Base-by-base conservation (phyloP, 2,329 filamentous ascomycete genomes). In the Cladophialophora psammophila region DNA sequence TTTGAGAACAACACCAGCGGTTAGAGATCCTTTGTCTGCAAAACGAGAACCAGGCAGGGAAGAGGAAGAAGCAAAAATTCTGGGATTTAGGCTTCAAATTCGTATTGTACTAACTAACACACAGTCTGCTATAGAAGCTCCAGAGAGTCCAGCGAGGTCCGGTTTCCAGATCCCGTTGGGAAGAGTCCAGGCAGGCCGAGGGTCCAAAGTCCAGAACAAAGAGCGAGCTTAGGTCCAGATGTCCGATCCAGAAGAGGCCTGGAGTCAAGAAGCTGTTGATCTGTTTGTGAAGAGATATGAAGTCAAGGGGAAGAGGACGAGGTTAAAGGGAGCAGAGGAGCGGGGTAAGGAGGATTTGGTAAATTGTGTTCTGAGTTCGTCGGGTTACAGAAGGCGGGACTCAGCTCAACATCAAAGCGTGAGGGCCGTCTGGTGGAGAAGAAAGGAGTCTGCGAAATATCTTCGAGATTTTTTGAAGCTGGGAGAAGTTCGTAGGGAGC, bases 371-470 rank as follows among this genome's bases (percentile, higher is more conserved):
- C 48, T 59, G 52, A 62, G 55, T 59, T 26, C 34, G 31, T 31
- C 60, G 50, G 50, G 57, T 42, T 60, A 61, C 58, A 66, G 65
- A 71, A 52, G 55, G 63, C 60, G 58, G 54, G 50, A 34, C 62
- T 71, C 72, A 72, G 70, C 70, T 71, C 67, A 70, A 67, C 70
- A 72, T 73, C 32, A 73, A 71, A 73, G 69, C 69, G 57, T 55
- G 55, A 67, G 63, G n/a, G 61, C 26, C 55, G 63, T n/a, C 34
- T 45, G 60, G 53, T 48, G 38, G 32, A 60, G 50, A 53, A 20
- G 18, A 31, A 40, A 35, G 18, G 60, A 55, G 48, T 50, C 34
- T 36, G 55, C 42, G 60, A 62, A 10, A 42, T 54, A 35, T n/a
- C 18, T 36, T 20, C 18, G 31, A 35, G 45, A 32, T 18, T n/a